Base-by-base conservation (phyloP, 2,329 filamentous ascomycete genomes). In the Colletotrichum lentis region DNA sequence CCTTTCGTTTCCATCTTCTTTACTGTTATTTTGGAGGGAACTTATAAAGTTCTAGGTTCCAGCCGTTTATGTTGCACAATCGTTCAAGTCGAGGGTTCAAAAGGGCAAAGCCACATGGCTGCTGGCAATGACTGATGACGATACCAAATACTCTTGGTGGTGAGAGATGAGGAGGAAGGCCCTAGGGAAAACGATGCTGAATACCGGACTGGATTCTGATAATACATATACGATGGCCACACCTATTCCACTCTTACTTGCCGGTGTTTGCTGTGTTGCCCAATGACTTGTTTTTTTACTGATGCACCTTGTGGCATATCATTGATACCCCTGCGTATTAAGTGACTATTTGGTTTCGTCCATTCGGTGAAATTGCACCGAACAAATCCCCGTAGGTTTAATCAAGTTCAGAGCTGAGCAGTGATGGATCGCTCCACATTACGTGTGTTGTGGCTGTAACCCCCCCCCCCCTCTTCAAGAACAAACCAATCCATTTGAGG, bases 101-200 rank as follows among this genome's bases (percentile, higher is more conserved):
- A 49, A 60, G 35, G 20, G 46, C 46, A 22, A 24, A 12, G 31
- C 44, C 22, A 60, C 5, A n/a, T 20, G 31, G 46, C 4, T 31
- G 46, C 11, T 50, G 20, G 57, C 46, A 18, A 52, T 50, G 35
- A 60, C 20, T 60, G 22, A 60, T 35, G 46, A 41, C 18, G 22
- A 60, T 27, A 39, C 44, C 35, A 52, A 52, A 56, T 22, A 43
- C 39, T 37, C 31, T 54, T 54, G 52, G 31, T 39, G 52, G 52
- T 3, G n/a, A 54, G 35, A 7, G 35, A 22, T 6, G 31, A 44
- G 5, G 31, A 54, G 14, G 20, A 35, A 35, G 41, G 39, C 37
- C 22, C 39, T 27, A 31, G 22, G 20, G 16, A n/a, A 39, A 35
- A 16, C 12, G 31, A 37, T 14, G 11, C 35, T 39, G 52, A 22